phyloP scores from a whole-genome alignment of 2,329 filamentous ascomycete species.

The Botrytis cinerea region DNA sequence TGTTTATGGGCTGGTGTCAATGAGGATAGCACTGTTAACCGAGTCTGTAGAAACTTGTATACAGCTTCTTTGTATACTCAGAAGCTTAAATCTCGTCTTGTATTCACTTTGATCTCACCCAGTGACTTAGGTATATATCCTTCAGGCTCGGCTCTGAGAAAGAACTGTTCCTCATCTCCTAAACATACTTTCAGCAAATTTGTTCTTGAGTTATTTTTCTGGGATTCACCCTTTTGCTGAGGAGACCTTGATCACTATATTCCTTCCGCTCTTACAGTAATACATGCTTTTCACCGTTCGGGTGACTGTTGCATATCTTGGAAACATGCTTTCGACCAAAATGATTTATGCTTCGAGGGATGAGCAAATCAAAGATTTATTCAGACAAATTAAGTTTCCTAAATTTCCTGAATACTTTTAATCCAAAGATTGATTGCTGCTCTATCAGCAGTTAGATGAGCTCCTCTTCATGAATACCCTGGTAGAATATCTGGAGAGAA shows the following conservation, averaged over 20 bases:
- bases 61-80: not conserved
- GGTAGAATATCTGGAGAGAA: not conserved
- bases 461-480: not conserved
- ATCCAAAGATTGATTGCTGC: not conserved
- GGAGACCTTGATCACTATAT: not conserved
- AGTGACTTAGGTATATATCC: not conserved
- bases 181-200: not conserved
- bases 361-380: no score
- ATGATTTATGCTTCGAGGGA: no score
- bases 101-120: not conserved
- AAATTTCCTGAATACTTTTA: no score
- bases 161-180: not conserved
- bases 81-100: not conserved
- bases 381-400: no score
- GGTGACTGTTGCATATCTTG: not conserved
- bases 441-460: not conserved
- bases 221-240: accelerated
- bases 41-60: not conserved
- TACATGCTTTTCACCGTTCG: not conserved
- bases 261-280: not conserved
- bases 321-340: not conserved
- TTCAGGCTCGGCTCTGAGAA: not conserved
- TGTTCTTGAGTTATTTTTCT: not conserved
- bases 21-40: not conserved
- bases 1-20: not conserved